Percentiles rank a stretch among this genome's conserved stretches.
phyloP scores from a whole-genome alignment of 108 stramenopile genomes.

The Cyclotella kingstonii region DNA sequence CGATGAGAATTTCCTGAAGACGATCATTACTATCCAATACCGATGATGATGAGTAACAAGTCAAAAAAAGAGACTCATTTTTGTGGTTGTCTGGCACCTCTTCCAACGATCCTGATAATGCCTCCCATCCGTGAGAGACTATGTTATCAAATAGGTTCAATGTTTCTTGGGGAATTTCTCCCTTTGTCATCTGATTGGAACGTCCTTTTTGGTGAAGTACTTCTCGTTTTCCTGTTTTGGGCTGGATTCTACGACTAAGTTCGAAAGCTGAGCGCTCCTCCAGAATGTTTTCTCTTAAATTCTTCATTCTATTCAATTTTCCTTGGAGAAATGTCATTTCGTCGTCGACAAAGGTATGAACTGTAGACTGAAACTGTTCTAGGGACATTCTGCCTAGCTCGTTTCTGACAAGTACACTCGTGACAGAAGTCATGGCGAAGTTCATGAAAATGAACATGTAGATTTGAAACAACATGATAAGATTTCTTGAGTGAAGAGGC shows the following conservation, averaged over 20 bases:
- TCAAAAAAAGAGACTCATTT: not conserved
- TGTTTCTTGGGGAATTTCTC: not conserved
- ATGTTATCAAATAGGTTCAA: not conserved
- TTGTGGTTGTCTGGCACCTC: not conserved
- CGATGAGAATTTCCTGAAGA: not conserved
- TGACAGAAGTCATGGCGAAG: no score
- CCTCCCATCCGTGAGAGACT: not conserved
- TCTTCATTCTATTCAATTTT: not conserved
- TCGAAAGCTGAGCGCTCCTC: not conserved
- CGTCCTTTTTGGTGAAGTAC: not conserved
- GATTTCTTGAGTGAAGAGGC: no score
- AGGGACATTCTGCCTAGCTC: constrained; percentile 5
- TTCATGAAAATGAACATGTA: no score
- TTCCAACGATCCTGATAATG: not conserved
- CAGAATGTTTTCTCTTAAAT: not conserved
- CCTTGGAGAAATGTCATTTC: constrained; percentile 4
- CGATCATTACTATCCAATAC: not conserved
- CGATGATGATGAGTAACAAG: constrained; percentile 1
- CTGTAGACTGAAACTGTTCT: constrained; percentile 4
- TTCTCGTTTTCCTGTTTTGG: not conserved
- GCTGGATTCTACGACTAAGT: not conserved
- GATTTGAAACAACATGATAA: no score
- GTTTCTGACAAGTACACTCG: not conserved
- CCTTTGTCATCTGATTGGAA: not conserved
- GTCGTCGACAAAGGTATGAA: constrained; percentile 14